These are phyloP conservation scores for Colletotrichum sp. DNA, from an alignment of 2,329 filamentous ascomycete species.

Conservation along the genomic window DNA sequence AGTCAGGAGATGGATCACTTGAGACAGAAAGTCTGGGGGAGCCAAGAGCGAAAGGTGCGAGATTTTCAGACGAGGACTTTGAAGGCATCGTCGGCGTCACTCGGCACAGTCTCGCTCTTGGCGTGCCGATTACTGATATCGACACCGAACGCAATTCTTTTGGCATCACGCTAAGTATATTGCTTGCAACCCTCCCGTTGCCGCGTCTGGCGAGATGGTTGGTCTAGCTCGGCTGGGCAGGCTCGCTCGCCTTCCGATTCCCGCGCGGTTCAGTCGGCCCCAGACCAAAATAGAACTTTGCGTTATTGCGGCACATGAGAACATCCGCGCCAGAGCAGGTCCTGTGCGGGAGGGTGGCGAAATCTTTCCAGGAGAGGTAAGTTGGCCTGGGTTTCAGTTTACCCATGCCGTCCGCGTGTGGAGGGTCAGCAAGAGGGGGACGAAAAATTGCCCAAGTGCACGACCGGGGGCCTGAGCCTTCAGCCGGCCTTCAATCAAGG, in stretches of 20 bases:
- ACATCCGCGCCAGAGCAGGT: neutral
- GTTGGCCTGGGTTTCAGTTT: neutral
- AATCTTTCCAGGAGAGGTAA: neutral
- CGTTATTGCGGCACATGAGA: neutral
- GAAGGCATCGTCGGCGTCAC: neutral
- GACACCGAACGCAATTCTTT: neutral
- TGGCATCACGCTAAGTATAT: neutral
- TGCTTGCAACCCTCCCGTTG: neutral
- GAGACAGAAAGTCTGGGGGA: neutral
- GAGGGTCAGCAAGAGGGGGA: neutral
- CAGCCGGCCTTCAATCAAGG: neutral
- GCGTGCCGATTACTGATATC: neutral
- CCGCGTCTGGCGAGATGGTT: neutral
- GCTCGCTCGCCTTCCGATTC: neutral
- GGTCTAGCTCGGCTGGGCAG: neutral
- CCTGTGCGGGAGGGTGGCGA: conserved; percentile 1
- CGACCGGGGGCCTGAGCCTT: neutral
- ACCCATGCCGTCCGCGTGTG: neutral
- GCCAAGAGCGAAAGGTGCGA: neutral
- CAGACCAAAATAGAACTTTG: neutral
- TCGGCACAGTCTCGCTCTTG: neutral
- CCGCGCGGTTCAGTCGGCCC: neutral
- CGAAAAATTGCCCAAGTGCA: neutral
- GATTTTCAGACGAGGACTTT: neutral
- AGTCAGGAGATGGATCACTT: neutral